Base-by-base conservation (phyloP, 768 basidiomycete genomes). In the Cystofilobasidium bisporidii region DNA sequence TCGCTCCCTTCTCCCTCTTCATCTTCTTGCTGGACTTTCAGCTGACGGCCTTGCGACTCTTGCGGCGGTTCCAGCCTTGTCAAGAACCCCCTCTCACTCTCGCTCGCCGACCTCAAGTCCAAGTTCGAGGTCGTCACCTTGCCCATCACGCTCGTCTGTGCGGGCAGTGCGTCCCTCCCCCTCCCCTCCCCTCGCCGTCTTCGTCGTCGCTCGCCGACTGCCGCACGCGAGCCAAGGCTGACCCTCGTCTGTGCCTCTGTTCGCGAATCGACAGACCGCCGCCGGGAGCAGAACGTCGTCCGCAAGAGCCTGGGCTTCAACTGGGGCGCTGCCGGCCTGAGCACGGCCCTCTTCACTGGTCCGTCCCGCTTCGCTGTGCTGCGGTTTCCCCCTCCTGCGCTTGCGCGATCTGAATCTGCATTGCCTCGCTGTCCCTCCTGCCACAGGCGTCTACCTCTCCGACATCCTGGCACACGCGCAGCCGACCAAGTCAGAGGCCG, bases 271-370 rank as follows among this genome's bases (percentile, higher is more conserved):
- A n/a, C 36, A 28, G 20, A 86, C 73, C 75, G 85, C 2, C 77
- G 85, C 32, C 86, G 85, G 72, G 85, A 86, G 71, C 85, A 86
- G 72, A 86, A 86, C 71, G 76, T 84, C 56, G 80, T 85, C 38
- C 78, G 78, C 20, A 82, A 85, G 73, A 79, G 80, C 11, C 78
- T 84, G 0, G 84, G 84, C 0, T 74, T 74, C 68, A 70, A 70
- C 55, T 73, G 72, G 72, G 71, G 72, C 47, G 57, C 74, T 18
- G 72, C 55, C 15, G 72, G 69, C 2, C 76, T 81, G 22, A 80
- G 79, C 22, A 85, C 83, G 0, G 83, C 83, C 0, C 77, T 85
- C 1, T 85, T 82, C 74, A 84, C 84, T 0, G 85, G 85, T 6
- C 6, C 32, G 26, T 55, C 9, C 3, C 32, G 26, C 24, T 18